Conservation (phyloP, 2,329 filamentous ascomycete species). For the Pseudopyricularia cyperi region DNA sequence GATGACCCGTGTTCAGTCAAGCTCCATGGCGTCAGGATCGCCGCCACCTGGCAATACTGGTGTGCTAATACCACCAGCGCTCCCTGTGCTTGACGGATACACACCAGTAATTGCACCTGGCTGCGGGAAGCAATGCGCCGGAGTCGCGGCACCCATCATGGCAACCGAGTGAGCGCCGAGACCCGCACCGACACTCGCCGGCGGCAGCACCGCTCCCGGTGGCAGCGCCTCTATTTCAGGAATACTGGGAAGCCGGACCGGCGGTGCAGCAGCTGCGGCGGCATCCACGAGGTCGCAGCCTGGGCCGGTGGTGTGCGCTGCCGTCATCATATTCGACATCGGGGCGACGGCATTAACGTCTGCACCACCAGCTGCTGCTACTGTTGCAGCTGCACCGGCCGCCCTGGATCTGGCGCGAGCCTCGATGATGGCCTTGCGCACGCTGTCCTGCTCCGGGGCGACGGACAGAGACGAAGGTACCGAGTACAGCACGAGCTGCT, state of each 20-base stretch:
- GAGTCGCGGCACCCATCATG: neutral
- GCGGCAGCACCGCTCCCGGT: neutral
- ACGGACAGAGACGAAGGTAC: slow-evolving; percentile 67
- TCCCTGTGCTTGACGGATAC: neutral
- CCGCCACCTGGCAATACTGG: neutral
- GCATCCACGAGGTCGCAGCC: neutral
- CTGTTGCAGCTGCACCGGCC: slow-evolving; percentile 46
- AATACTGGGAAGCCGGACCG: neutral
- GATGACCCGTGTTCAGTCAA: neutral
- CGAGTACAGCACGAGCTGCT: slow-evolving; percentile 74
- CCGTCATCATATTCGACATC: slow-evolving; percentile 7
- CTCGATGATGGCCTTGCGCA: slow-evolving; percentile 75
- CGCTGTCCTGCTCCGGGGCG: slow-evolving; percentile 60
- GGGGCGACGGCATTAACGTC: slow-evolving; percentile 15
- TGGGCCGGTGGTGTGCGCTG: too few relatives aligned
- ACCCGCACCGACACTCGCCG: neutral
- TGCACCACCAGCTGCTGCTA: too few relatives aligned
- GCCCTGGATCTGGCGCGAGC: slow-evolving; percentile 54
- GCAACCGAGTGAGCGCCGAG: neutral
- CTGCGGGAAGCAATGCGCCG: neutral
- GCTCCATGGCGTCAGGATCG: neutral
- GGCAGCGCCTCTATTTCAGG: neutral
- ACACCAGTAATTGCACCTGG: neutral
- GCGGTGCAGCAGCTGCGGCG: neutral
- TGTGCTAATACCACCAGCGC: neutral